Base-by-base conservation (phyloP, 1,284 basidiomycete genomes). In the Puccinia novopanici region DNA sequence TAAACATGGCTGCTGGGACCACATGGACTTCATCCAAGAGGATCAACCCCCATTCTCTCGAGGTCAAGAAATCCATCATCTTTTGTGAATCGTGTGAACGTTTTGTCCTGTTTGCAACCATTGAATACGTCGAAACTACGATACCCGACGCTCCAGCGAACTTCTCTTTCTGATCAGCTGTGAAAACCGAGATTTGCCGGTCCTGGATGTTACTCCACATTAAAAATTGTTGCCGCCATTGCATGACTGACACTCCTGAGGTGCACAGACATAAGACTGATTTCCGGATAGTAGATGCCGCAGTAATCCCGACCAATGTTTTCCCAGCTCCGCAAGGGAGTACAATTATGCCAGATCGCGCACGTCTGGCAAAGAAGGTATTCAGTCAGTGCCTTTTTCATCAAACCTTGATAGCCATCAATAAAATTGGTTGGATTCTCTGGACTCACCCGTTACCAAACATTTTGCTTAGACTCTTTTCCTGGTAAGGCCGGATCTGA, bases 271-370 rank as follows among this genome's bases (percentile, higher is more conserved):
- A 95, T n/a, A 99, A 89, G 84, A 94, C 96, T 45, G 94, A 97
- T 88, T 99, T 99, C 88, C 98, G 98, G 88, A 99, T 97, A 24
- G 97, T 99, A 85, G 95, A 98, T 15, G 97, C 97, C 3, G 97
- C 97, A 0, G 97, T 99, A 84, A 99, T 98, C 22, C 97, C 97
- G 8, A 99, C 97, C 4, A 99, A 89, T 13, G 97, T 99, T 88
- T 99, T 99, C 68, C 97, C 97, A 45, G 97, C 97, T 82, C 97
- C 97, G 85, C 97, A 99, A 55, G 97, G 97, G 45, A 99, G 88
- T 4, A 99, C 97, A 82, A 99, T 99, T 84, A 99, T 99, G 3
- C 97, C 97, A 70, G 95, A 98, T 80, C 95, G 90, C 65, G 95
- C 95, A 85, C 95, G 94, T 72, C 95, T 94, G 81, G 6, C 63